Evolutionary conservation across 108 stramenopile genomes (phyloP).

Genomic region (Nannochloropsis salina): DNA sequence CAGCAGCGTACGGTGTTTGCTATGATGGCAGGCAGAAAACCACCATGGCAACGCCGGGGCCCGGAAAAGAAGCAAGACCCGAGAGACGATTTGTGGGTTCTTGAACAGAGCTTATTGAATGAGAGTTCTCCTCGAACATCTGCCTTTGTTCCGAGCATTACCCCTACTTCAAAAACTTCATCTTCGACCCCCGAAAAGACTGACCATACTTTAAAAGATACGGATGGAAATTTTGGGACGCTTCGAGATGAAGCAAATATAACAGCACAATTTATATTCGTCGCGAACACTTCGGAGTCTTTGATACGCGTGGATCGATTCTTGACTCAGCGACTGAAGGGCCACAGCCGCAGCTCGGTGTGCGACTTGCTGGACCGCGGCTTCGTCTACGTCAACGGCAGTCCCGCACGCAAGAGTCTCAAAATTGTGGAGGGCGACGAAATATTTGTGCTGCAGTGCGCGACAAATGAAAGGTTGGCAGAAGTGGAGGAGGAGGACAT

Average conservation of each 20-base stretch:
- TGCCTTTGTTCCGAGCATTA: no score
- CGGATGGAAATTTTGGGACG: no score
- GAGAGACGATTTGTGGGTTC: not conserved
- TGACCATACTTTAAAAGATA: no score
- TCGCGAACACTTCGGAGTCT: not conserved
- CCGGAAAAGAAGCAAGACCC: not conserved
- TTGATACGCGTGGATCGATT: slow-evolving; percentile 12
- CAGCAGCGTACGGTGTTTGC: no score
- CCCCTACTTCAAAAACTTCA: no score
- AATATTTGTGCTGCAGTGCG: not conserved
- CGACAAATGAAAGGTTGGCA: not conserved
- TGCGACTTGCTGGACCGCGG: not conserved
- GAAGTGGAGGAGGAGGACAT: slow-evolving; percentile 53
- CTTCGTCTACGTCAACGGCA: slow-evolving; percentile 2
- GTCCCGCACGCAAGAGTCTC: not conserved
- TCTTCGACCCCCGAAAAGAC: no score
- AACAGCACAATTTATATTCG: not conserved
- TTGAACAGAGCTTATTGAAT: not conserved
- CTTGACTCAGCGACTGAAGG: not conserved
- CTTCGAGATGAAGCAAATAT: no score
- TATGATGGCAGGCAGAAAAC: not conserved
- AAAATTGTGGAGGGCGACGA: slow-evolving; percentile 7
- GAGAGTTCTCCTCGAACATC: no score
- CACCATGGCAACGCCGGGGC: not conserved
- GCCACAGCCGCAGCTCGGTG: not conserved